These are phyloP conservation scores for Curvularia sp. DNA, from an alignment of 2,329 filamentous ascomycete species.

Conservation along the genomic window DNA sequence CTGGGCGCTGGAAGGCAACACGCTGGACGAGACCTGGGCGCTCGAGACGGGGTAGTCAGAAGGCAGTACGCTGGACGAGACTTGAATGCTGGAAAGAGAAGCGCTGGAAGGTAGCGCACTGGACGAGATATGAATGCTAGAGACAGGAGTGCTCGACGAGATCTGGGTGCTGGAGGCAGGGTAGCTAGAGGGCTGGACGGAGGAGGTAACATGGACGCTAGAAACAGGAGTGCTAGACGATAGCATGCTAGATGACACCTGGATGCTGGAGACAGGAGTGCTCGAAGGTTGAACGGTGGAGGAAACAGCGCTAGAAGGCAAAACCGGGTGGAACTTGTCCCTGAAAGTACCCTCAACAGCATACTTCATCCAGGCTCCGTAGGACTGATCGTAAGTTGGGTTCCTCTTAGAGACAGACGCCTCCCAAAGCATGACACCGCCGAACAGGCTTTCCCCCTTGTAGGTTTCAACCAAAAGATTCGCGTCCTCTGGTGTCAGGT, in stretches of 20 bases:
- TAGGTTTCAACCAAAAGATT: slow-evolving; percentile 54
- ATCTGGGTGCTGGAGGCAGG: background rate
- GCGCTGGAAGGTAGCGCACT: slow-evolving; percentile 2
- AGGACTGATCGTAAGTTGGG: slow-evolving; percentile 53
- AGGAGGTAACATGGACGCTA: background rate
- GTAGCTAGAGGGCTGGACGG: background rate
- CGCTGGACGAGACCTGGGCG: background rate
- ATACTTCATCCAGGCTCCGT: slow-evolving; percentile 59
- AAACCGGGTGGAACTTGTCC: slow-evolving; percentile 27
- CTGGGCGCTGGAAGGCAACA: slow-evolving; percentile 10
- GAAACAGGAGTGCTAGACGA: background rate
- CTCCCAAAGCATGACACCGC: slow-evolving; percentile 68
- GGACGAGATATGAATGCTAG: background rate
- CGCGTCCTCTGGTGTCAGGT: slow-evolving; percentile 58
- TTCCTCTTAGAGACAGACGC: slow-evolving; percentile 60
- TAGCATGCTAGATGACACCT: background rate
- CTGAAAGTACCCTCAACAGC: slow-evolving; percentile 33
- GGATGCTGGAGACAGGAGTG: background rate
- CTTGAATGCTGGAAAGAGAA: background rate
- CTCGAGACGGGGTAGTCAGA: background rate
- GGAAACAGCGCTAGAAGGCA: slow-evolving; percentile 18
- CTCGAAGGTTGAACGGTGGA: slow-evolving; percentile 5
- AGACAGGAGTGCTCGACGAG: background rate
- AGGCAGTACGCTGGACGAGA: background rate
- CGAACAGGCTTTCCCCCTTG: slow-evolving; percentile 54